phyloP scores from a whole-genome alignment of 1,139 yeast genomes.

The Maudiozyma humilis region DNA sequence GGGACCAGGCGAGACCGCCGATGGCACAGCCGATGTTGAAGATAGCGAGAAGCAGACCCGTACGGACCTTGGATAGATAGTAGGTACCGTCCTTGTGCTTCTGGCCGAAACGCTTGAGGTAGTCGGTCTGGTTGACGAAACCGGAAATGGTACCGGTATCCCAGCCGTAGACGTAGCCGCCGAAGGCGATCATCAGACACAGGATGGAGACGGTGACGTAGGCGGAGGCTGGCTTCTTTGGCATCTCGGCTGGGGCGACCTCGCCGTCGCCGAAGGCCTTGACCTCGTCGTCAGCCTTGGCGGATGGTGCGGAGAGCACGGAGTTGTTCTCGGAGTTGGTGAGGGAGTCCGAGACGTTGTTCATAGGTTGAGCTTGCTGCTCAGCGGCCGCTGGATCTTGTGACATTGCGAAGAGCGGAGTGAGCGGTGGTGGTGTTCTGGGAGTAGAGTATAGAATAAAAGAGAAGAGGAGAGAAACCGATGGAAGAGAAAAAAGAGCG shows the following conservation, averaged over 20 bases:
- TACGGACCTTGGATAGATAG: constrained; percentile 40
- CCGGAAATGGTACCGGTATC: too few relatives aligned
- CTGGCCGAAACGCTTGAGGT: constrained; percentile 36
- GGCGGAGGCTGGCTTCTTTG: too few relatives aligned
- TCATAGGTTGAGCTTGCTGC: background rate
- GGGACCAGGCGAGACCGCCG: constrained; percentile 7
- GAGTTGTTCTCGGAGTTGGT: constrained; percentile 3
- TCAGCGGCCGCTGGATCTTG: constrained; percentile 1
- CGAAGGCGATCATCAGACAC: too few relatives aligned
- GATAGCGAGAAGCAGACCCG: constrained; percentile 7
- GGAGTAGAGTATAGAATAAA: background rate
- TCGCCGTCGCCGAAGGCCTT: constrained; percentile 5
- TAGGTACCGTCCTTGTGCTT: constrained; percentile 24
- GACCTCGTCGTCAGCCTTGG: constrained; percentile 4
- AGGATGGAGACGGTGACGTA: too few relatives aligned
- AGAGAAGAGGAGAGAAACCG: background rate
- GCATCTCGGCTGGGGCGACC: constrained; percentile 5
- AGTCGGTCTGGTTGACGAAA: constrained; percentile 62
- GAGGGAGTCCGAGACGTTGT: background rate
- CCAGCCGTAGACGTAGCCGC: too few relatives aligned
- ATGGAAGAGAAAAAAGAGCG: background rate
- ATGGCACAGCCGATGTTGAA: constrained; percentile 9
- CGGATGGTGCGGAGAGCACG: constrained; percentile 5
- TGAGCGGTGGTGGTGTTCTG: background rate
- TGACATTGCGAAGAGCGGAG: background rate